phyloP scores from a whole-genome alignment of 768 basidiomycete genomes.

The Mycena amicta region DNA sequence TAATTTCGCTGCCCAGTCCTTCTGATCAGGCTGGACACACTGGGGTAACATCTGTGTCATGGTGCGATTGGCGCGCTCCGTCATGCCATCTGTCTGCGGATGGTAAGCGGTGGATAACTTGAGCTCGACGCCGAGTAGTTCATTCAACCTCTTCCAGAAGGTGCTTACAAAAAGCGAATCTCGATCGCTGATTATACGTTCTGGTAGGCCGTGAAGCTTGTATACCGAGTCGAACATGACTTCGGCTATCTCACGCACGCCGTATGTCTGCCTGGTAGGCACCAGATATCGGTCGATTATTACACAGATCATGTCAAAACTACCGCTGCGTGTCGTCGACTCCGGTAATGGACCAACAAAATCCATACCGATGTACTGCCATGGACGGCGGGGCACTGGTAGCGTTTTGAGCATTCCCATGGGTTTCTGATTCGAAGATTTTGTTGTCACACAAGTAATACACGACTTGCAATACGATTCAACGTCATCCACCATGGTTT shows the following conservation, averaged over 20 bases:
- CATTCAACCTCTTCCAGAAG: not conserved
- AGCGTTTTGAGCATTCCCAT: conserved; percentile 23
- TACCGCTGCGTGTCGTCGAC: conserved; percentile 19
- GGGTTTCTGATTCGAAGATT: conserved; percentile 17
- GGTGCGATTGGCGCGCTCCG: conserved; percentile 2
- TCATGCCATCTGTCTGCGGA: conserved; percentile 4
- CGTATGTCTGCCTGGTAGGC: conserved; percentile 22
- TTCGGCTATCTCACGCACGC: conserved; percentile 23
- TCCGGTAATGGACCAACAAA: conserved; percentile 29
- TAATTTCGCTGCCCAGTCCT: conserved; percentile 2
- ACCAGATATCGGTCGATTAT: conserved; percentile 28
- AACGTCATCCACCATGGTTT: conserved; percentile 9
- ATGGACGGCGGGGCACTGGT: conserved; percentile 24
- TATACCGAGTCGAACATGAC: conserved; percentile 22
- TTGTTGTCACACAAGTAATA: conserved; percentile 20
- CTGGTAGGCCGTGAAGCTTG: conserved; percentile 19
- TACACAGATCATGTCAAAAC: conserved; percentile 28
- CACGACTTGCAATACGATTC: conserved; percentile 4
- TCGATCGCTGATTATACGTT: conserved; percentile 9
- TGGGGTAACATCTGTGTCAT: conserved; percentile 3
- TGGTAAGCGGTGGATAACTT: conserved; percentile 5
- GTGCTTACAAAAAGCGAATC: not conserved
- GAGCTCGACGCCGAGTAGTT: conserved; percentile 3
- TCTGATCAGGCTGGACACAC: conserved; percentile 1
- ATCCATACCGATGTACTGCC: conserved; percentile 30